Conservation (phyloP, 202 grass and related monocot species). For the Carex sylvatica region DNA sequence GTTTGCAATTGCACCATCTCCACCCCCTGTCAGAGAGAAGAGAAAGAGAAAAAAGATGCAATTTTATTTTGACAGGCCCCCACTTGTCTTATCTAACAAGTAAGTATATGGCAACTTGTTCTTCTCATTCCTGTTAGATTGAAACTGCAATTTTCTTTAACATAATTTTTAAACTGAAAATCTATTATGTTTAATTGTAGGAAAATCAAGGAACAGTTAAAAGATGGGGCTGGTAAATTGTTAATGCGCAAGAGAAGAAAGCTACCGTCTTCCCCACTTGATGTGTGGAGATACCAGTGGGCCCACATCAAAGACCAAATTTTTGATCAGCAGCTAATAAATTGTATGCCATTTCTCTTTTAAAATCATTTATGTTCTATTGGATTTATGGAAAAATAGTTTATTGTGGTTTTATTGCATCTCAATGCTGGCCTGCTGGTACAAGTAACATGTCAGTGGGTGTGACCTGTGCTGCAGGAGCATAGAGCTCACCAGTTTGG, state of each 20-base stretch:
- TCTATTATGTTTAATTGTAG: slow-evolving; percentile 26
- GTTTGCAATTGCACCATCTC: slow-evolving; percentile 54
- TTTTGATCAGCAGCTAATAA: slow-evolving; percentile 46
- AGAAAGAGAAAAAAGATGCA: slow-evolving; percentile 44
- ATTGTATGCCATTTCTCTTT: slow-evolving; percentile 36
- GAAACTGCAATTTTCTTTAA: background rate
- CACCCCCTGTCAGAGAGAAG: slow-evolving; percentile 34
- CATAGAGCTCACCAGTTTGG: background rate
- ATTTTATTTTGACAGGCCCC: slow-evolving; percentile 35
- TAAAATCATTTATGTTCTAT: background rate
- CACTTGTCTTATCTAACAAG: slow-evolving; percentile 60
- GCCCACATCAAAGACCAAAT: slow-evolving; percentile 41
- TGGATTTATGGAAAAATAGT: background rate
- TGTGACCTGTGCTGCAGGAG: background rate
- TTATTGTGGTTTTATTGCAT: background rate
- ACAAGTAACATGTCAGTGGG: background rate
- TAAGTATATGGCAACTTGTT: slow-evolving; percentile 42
- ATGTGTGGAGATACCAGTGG: slow-evolving; percentile 50
- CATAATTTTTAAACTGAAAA: slow-evolving; percentile 12
- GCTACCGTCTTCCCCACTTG: slow-evolving; percentile 49
- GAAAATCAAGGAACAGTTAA: slow-evolving; percentile 55
- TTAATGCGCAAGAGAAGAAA: slow-evolving; percentile 62
- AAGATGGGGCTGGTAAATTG: slow-evolving; percentile 25
- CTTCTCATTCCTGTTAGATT: slow-evolving; percentile 21
- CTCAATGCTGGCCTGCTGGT: background rate